Conservation (phyloP, 2,329 filamentous ascomycete species). For the Verticillium longisporum region DNA sequence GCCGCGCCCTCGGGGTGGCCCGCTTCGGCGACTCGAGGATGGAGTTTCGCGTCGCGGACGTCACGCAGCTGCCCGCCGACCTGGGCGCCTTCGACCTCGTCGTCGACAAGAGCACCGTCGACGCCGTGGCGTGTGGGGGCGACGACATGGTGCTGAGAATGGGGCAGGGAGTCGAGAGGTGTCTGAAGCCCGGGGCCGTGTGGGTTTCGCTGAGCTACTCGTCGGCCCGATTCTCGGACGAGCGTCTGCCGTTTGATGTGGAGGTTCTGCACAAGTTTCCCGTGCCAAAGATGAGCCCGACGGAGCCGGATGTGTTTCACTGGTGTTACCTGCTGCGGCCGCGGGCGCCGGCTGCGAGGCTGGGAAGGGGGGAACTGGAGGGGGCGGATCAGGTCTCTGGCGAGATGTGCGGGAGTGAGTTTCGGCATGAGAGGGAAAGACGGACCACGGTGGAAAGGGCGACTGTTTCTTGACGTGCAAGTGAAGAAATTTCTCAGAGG, state of each 20-base stretch:
- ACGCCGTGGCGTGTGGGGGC: constrained; percentile 40
- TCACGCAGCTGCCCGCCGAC: constrained; percentile 25
- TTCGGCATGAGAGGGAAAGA: background rate
- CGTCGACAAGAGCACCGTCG: constrained; percentile 42
- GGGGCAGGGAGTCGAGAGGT: constrained; percentile 25
- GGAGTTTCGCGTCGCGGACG: constrained; percentile 37
- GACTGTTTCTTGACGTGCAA: background rate
- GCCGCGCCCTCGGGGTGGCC: constrained; percentile 28
- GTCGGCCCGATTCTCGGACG: constrained; percentile 28
- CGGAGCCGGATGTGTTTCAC: constrained; percentile 39
- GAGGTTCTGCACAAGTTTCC: constrained; percentile 33
- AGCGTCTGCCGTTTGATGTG: constrained; percentile 31
- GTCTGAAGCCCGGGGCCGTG: constrained; percentile 26
- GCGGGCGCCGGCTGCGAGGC: too few species aligned
- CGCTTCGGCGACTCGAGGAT: constrained; percentile 36
- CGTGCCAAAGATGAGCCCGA: constrained; percentile 29
- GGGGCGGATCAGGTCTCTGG: background rate
- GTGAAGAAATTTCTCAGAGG: too few species aligned
- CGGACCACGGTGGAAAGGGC: background rate
- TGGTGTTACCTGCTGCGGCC: constrained; percentile 37
- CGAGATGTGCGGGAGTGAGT: background rate
- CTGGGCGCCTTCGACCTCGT: constrained; percentile 29
- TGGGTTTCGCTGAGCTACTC: constrained; percentile 46
- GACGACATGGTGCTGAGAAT: constrained; percentile 28
- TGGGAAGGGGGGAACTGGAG: background rate